Base-by-base conservation (phyloP, 192 early-diverging fungal species). In the Backusella luteola region DNA sequence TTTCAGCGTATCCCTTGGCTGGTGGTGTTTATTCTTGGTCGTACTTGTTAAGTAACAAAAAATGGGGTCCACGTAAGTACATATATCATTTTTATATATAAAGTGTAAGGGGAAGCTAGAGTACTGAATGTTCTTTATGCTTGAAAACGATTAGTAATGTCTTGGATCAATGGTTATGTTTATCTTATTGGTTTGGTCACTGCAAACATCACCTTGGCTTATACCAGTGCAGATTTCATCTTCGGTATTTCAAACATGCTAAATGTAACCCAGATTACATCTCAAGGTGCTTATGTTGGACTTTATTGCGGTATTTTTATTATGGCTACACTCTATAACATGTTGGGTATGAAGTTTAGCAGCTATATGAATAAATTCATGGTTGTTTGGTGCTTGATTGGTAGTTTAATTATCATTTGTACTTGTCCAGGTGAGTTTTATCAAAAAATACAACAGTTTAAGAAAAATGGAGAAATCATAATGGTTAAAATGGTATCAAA, bases 331-430 rank as follows among this genome's bases (percentile, higher is more conserved):
- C 39, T 77, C 0, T 81, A 79, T 42, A 82, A 80, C 23, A 80
- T 77, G 32, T 78, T 80, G 63, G 66, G 82, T n/a, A 77, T 85
- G 56, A 76, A 36, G 41, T 73, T 80, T 4, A 85, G 77, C 32
- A 73, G 77, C 5, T 67, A 71, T 52, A 63, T 87, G 69, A 87
- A 87, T 68, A 80, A 68, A 7, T 77, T 81, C 59, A 74, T 81
- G 71, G 69, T 76, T 81, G 70, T 83, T 19, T 85, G 82, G 80
- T 76, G 81, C 38, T 67, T 76, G 15, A 79, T 84, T 71, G 85
- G 83, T n/a, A 84, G 81, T n/a, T 68, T 87, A 17, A 8, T 87
- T 36, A 76, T 87, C 35, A 81, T 87, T 17, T 29, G 84, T 52
- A 73, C 79, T 36, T 75, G 66, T 36, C 79, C 79, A 63, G 59